Percentiles rank a stretch among this genome's conserved stretches.
Evolutionary conservation across 768 basidiomycete species (phyloP).

Genomic region (Glaciozyma antarctica): DNA sequence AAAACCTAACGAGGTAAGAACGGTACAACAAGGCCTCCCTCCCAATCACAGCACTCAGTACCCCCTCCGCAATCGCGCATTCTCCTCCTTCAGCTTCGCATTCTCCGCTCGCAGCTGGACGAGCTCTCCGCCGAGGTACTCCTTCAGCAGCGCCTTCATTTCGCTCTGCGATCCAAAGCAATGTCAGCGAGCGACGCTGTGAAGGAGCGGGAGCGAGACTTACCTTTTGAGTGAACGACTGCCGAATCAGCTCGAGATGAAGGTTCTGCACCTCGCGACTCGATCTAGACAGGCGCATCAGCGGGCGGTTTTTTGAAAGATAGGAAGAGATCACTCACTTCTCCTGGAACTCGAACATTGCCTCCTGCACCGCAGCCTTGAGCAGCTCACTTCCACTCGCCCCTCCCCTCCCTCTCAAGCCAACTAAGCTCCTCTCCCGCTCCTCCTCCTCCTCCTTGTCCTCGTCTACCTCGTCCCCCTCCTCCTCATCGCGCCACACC

Average conservation of each 20-base stretch:
- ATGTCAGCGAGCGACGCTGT: too few relatives aligned
- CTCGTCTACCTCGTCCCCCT: background rate
- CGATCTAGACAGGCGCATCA: background rate
- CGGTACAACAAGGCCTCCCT: background rate
- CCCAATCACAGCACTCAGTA: background rate
- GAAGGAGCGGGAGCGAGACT: background rate
- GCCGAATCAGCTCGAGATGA: background rate
- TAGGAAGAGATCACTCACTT: background rate
- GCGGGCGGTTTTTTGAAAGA: too few relatives aligned
- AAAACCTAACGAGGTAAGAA: background rate
- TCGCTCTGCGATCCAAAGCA: background rate
- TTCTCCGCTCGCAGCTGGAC: conserved; percentile 1
- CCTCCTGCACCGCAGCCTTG: background rate
- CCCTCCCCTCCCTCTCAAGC: background rate
- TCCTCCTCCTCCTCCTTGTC: background rate
- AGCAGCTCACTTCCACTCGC: background rate
- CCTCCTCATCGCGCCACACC: background rate
- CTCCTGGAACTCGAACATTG: background rate
- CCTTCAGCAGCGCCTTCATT: conserved; percentile 1
- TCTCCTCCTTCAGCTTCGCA: background rate
- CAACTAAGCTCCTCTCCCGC: background rate
- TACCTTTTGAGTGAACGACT: background rate
- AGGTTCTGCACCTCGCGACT: background rate
- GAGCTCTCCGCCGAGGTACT: conserved; percentile 5
- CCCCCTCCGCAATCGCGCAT: background rate